Conservation (phyloP, 148 eudicot genomes). For the Limonium bicolor region DNA sequence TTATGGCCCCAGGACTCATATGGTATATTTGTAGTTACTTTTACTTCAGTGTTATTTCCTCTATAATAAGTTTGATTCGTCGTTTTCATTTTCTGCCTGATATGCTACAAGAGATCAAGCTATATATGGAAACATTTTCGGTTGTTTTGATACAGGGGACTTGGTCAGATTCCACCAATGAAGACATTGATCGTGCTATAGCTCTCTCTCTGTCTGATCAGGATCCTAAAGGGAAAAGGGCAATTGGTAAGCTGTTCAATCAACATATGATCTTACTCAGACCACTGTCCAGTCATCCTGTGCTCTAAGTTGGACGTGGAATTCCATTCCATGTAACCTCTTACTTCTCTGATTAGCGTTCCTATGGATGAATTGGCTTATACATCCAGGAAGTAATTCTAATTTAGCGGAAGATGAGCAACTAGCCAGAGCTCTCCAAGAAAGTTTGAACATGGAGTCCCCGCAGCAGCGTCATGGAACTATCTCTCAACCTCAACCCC, state of each 20-base stretch:
- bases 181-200: slow-evolving; percentile 82
- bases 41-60: no score
- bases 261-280: not conserved
- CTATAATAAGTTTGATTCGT: no score
- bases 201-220: slow-evolving; percentile 67
- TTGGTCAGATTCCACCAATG: slow-evolving; percentile 48
- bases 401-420: slow-evolving; percentile 75
- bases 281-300: no score
- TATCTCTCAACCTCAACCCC: slow-evolving; percentile 20
- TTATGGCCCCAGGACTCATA: slow-evolving; percentile 28
- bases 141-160: slow-evolving; percentile 30
- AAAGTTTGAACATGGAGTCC: slow-evolving; percentile 57
- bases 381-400: slow-evolving; percentile 22
- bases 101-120: no score
- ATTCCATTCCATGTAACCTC: no score
- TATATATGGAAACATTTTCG: not conserved
- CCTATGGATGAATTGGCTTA: no score
- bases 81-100: no score
- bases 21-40: slow-evolving; percentile 19
- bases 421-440: slow-evolving; percentile 85
- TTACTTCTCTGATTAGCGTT: no score
- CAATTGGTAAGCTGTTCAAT: slow-evolving; percentile 34
- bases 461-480: slow-evolving; percentile 48
- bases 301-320: no score
- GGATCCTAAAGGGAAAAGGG: slow-evolving; percentile 69